phyloP scores from a whole-genome alignment of 2,329 filamentous ascomycete genomes.

The Amauroascus verrucosus region DNA sequence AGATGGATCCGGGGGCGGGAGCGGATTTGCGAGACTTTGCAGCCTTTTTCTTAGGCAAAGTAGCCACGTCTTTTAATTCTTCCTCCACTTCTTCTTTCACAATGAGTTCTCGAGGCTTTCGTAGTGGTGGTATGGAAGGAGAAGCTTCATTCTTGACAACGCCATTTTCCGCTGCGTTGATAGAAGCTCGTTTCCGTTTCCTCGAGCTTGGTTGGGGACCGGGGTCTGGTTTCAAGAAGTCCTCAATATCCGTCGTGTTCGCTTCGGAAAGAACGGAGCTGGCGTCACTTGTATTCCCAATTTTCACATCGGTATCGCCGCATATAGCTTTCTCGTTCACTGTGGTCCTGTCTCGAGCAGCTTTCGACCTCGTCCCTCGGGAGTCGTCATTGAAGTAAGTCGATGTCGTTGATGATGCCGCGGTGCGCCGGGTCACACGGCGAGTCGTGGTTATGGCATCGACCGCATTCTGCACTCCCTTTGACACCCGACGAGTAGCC shows the following conservation, averaged over 20 bases:
- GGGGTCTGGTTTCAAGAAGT: slow-evolving; percentile 33
- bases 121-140: slow-evolving; percentile 15
- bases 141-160: slow-evolving; percentile 5
- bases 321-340: slow-evolving; percentile 26
- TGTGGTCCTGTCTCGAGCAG: slow-evolving; percentile 20
- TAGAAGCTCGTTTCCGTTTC: slow-evolving; percentile 39
- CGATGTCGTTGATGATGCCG: slow-evolving; percentile 3
- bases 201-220: slow-evolving; percentile 21
- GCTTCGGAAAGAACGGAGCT: slow-evolving; percentile 29
- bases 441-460: slow-evolving; percentile 35
- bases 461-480: slow-evolving; percentile 49
- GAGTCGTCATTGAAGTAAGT: slow-evolving; percentile 1
- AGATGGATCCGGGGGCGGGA: slow-evolving; percentile 32
- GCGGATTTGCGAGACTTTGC: slow-evolving; percentile 27
- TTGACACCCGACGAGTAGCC: slow-evolving; percentile 35
- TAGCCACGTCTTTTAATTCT: slow-evolving; percentile 23
- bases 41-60: slow-evolving; percentile 14
- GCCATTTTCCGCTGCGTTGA: slow-evolving; percentile 18
- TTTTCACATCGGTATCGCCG: not conserved
- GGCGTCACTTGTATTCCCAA: slow-evolving; percentile 20
- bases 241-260: slow-evolving; percentile 48
- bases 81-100: slow-evolving; percentile 23
- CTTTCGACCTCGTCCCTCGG: not conserved
- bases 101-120: slow-evolving; percentile 19
- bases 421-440: slow-evolving; percentile 21